Evolutionary conservation across 352 stramenopile genomes (phyloP).

Genomic region (Heterotrichella gracilis): DNA sequence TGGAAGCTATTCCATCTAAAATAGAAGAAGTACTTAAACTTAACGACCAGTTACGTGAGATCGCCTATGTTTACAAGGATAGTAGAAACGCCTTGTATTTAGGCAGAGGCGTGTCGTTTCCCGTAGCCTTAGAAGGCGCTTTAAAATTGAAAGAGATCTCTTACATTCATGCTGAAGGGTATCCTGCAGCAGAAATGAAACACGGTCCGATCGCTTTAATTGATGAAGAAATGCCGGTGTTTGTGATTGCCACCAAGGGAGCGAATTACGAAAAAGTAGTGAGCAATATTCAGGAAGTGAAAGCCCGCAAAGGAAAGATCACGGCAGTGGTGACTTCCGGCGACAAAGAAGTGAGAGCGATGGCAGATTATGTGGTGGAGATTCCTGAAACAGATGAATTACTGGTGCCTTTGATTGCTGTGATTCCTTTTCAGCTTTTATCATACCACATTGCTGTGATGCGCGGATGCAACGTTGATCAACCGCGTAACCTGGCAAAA

Average conservation of each 20-base stretch:
- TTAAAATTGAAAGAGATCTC: constrained; percentile 98
- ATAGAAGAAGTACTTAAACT: constrained; percentile 15
- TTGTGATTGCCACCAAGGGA: constrained; percentile 21
- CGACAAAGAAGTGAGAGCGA: constrained; percentile 42
- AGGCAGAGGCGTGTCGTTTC: constrained; percentile 26
- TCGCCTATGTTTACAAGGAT: constrained; percentile 21
- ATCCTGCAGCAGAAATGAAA: constrained; percentile 79
- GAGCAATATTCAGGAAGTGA: constrained; percentile 48
- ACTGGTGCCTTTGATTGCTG: constrained; percentile 67
- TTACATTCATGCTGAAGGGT: constrained; percentile 87
- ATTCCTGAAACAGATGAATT: constrained; percentile 38
- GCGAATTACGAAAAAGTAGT: constrained; percentile 23
- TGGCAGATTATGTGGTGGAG: constrained; percentile 57
- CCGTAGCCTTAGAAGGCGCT: constrained; percentile 72
- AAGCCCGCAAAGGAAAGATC: constrained; percentile 61
- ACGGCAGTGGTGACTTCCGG: constrained; percentile 87
- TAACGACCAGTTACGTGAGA: constrained; percentile 19
- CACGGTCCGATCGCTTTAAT: constrained; percentile 94
- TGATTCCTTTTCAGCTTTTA: constrained; percentile 79
- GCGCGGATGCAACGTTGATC: constrained; percentile 81
- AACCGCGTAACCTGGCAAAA: constrained; percentile 85
- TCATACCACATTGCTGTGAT: constrained; percentile 81
- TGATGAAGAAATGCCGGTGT: constrained; percentile 33
- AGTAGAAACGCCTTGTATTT: constrained; percentile 22
- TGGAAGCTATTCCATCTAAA: constrained; percentile 7